A percentile compares a stretch with the other conserved stretches of the same genome.
Evolutionary conservation across 495 filamentous ascomycete species (phyloP).

Genomic region (Durotheca rogersii): DNA sequence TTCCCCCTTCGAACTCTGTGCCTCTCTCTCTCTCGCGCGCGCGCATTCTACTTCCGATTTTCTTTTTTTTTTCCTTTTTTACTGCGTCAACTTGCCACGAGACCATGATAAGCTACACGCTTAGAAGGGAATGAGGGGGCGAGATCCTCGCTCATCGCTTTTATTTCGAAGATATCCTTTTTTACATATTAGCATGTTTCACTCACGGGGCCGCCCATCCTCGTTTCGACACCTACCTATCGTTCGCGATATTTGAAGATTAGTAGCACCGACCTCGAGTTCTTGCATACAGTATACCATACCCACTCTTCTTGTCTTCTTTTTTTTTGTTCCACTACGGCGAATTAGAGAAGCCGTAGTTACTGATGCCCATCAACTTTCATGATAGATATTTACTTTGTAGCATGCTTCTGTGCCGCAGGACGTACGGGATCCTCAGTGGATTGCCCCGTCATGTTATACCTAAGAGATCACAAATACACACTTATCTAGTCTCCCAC

Average conservation of each 20-base stretch:
- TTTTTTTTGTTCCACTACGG: background rate
- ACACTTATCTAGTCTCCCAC: no score
- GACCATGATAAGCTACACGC: constrained; percentile 29
- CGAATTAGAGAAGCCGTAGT: constrained; percentile 10
- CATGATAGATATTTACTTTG: constrained; percentile 20
- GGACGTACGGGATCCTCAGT: background rate
- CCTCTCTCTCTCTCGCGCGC: no score
- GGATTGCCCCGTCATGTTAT: constrained; percentile 5
- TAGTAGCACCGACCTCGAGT: constrained; percentile 20
- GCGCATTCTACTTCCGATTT: no score
- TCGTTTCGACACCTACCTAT: constrained; percentile 13
- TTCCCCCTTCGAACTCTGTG: constrained; percentile 15
- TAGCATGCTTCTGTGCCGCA: constrained; percentile 8
- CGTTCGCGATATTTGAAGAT: constrained; percentile 15
- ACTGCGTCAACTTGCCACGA: constrained; percentile 24
- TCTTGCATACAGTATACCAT: constrained; percentile 22
- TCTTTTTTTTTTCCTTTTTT: no score
- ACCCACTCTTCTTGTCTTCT: constrained; percentile 21
- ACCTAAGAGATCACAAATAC: constrained; percentile 13
- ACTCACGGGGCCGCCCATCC: constrained; percentile 5
- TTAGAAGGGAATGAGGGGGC: constrained; percentile 21
- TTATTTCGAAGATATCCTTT: constrained; percentile 12
- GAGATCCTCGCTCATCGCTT: constrained; percentile 19
- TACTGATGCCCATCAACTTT: constrained; percentile 5
- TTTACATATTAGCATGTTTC: constrained; percentile 24